Evolutionary conservation across 2,329 filamentous ascomycete genomes (phyloP), one percentile per base, ranked within the genome.

Genomic region (Diaporthe eres): DNA sequence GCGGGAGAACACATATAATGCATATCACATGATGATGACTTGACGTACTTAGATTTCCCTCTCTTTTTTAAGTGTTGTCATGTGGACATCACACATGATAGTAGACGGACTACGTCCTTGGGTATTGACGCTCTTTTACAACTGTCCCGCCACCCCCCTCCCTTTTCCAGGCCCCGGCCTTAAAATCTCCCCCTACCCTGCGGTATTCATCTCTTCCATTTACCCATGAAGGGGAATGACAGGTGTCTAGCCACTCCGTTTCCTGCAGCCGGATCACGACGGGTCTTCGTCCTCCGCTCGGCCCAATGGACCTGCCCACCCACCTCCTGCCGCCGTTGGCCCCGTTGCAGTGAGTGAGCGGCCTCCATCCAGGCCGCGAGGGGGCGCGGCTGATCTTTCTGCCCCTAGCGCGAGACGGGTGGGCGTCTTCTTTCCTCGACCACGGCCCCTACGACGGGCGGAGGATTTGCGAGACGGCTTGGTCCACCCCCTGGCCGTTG

Each of bases 1-100:
- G 49, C 15, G 9, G 22, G 15, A 55, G 31, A 4, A 4, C 13
- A 68, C 47, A 39, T 28, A 28, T 28, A 39, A 55, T 31, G 13
- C 47, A 55, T 28, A 55, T 55, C 49, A 70, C 47, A 37, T 55
- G 65, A 68, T 53, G 28, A 42, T 25, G 34, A 31, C 65, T 28
- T 70, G 34, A 70, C n/a, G n/a, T 37, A 17, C 31, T 53, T 39
- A 39, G 15, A 68, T 39, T 39, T 39, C n/a, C 31, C 47, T 31
- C 34, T 63, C n/a, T 15, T 39, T 28, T 34, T 34, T 9, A 34
- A 28, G 22, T 51, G 31, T 67, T 49, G 10, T 37, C 8, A 53
- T 70, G 13, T 51, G 34, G n/a, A 34, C 34, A 39, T 31, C 49
- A 4, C n/a, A 55, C 34, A 22, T 42, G 65, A 17, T 1, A n/a